A percentile compares a stretch with the other conserved stretches of the same genome.
Conservation (phyloP, 2,329 filamentous ascomycete genomes). For the Alternaria panax region DNA sequence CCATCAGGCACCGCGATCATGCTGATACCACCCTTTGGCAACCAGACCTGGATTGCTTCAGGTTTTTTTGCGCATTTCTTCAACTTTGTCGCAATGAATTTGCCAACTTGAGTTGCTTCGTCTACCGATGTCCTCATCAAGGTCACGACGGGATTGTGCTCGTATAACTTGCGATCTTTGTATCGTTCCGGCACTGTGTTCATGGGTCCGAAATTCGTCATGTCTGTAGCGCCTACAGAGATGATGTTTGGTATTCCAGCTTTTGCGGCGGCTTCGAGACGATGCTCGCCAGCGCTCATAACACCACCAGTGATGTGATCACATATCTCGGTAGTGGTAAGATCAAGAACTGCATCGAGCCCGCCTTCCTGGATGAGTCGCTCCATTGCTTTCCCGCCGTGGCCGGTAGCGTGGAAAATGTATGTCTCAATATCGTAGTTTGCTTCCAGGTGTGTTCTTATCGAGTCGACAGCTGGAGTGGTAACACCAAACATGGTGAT, state of each 20-base stretch:
- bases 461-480: conserved; percentile 67
- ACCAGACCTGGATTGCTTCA: conserved; percentile 61
- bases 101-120: conserved; percentile 64
- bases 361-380: conserved; percentile 63
- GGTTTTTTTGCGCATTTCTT: conserved; percentile 49
- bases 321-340: conserved; percentile 73
- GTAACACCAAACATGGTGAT: conserved; percentile 81
- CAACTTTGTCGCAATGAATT: conserved; percentile 64
- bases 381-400: conserved; percentile 74
- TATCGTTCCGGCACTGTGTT: conserved; percentile 65
- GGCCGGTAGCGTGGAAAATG: conserved; percentile 74
- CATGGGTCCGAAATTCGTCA: conserved; percentile 67
- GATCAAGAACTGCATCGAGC: conserved; percentile 72
- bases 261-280: conserved; percentile 65
- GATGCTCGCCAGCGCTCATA: conserved; percentile 64
- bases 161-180: conserved; percentile 60
- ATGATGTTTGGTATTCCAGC: conserved; percentile 66
- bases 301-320: conserved; percentile 70
- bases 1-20: conserved; percentile 62
- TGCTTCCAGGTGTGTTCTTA: conserved; percentile 58
- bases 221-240: conserved; percentile 56
- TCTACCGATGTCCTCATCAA: conserved; percentile 68
- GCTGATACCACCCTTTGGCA: conserved; percentile 69
- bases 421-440: conserved; percentile 62
- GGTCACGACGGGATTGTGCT: conserved; percentile 72